Evolutionary conservation across 1,284 basidiomycete species (phyloP), one percentile per base, ranked within the genome.

Genomic region (Macrocybe sp.): DNA sequence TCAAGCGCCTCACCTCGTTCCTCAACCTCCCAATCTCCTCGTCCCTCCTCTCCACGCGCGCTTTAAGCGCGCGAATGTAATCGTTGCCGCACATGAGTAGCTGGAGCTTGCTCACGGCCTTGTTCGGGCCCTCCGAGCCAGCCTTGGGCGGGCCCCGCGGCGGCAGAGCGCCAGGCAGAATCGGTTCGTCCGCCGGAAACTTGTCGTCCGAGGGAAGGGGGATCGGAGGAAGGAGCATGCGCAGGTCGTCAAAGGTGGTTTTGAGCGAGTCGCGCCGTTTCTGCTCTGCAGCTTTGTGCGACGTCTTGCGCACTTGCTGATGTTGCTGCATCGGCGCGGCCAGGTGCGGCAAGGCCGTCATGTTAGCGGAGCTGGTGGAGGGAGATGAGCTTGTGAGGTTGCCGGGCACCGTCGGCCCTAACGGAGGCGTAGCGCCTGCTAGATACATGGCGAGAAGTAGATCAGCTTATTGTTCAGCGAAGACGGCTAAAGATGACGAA

Each of bases 231-330:
- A 99, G 76, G 9, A 98, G 74, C 6, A 76, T 68, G 9, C 96
- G 89, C 8, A 99, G 78, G 54, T 97, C 94, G 65, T 99, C 96
- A 62, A 96, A 99, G 11, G 92, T 94, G 7, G 87, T 86, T 70
- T 99, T 99, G 55, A 99, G 81, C 35, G 89, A 92, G 67, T 99
- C 96, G 3, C 96, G 83, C 14, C 96, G 85, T 64, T 97, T 96
- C 64, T 99, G 96, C 67, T 99, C 96, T 0, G 96, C 96, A 1
- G 89, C 92, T 67, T 98, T 98, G 69, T 99, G 96, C 0, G 93
- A 95, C 0, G 89, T 89, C 62, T 93, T 92, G 49, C 89, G 81
- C n/a, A 77, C 66, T 30, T 67, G 61, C 41, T 6, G 41, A 28
- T 29, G 31, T 28, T n/a, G 63, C 59, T 2, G 66, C 68, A 44